Percentiles rank a stretch among this genome's conserved stretches.
Conservation (phyloP, 164 flowering plant species). For the Echeveria elegans region DNA sequence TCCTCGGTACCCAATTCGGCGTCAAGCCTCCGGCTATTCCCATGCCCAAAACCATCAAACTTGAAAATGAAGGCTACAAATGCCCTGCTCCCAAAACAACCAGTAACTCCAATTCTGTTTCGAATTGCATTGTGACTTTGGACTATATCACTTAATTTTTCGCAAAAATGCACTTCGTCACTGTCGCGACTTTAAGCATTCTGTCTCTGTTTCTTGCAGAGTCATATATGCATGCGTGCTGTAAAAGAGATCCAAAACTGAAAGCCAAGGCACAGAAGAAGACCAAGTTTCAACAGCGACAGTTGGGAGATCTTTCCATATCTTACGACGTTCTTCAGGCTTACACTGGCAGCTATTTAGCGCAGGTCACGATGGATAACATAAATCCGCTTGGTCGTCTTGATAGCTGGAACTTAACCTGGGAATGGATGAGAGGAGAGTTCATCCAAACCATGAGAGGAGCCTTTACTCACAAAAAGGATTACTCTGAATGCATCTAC, state of each 20-base stretch:
- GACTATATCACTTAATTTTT: too few relatives aligned
- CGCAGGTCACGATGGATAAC: conserved; percentile 59
- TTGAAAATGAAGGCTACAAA: conserved; percentile 55
- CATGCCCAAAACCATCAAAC: conserved; percentile 59
- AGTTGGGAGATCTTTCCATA: conserved; percentile 43
- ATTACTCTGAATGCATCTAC: conserved; percentile 47
- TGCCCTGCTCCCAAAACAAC: conserved; percentile 38
- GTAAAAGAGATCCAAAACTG: conserved; percentile 39
- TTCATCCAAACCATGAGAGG: conserved; percentile 70
- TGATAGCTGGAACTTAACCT: conserved; percentile 84
- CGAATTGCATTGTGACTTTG: too few relatives aligned
- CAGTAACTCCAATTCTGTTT: conserved; percentile 22
- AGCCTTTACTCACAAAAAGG: conserved; percentile 48
- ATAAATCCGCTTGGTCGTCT: conserved; percentile 53
- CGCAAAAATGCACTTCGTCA: too few relatives aligned
- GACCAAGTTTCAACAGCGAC: conserved; percentile 38
- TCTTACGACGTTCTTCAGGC: conserved; percentile 51
- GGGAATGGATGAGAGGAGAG: conserved; percentile 92
- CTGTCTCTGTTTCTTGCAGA: conserved; percentile 21
- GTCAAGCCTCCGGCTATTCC: conserved; percentile 31
- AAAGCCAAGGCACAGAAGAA: conserved; percentile 19
- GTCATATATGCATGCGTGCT: conserved; percentile 34
- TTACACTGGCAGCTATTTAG: conserved; percentile 34
- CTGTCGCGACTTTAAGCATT: too few relatives aligned
- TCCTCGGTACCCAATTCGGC: conserved; percentile 70